Base-by-base conservation (phyloP, 2,329 filamentous ascomycete species). In the Microsporum ferrugineum region DNA sequence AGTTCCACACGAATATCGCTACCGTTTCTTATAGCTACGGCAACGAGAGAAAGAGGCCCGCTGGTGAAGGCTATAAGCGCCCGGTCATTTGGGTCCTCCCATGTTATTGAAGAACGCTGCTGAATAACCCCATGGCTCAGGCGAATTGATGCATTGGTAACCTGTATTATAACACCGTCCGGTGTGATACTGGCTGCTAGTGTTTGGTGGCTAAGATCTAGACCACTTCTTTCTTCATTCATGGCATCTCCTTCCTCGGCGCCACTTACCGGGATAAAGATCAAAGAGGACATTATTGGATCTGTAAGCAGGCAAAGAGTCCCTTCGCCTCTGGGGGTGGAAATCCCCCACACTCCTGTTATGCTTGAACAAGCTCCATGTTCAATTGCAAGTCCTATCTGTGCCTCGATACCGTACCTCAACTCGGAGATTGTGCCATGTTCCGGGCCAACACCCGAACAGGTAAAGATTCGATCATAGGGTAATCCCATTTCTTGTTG, bases 341-440 rank as follows among this genome's bases (percentile, higher is more conserved):
- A 66, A 62, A 80, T 68, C 38, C 72, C 70, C 77, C 77, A 80
- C 64, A 80, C 69, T 39, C 73, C 72, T 55, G 73, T 67, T 2
- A 78, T 71, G 45, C 72, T 72, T 10, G 69, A 69, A 4, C 76
- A 64, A 61, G 77, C 74, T 57, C 76, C 75, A 41, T 76, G 66
- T 12, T 72, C 68, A 59, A 75, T 72, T 1, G 72, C 69, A 56
- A 73, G 68, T 8, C 82, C 84, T 65, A 89, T 83, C 61, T 81
- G 83, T 17, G 87, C 88, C 67, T 88, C 83, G 33, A 89, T 74
- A 2, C 89, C 88, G 71, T 84, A 79, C 64, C 87, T 82, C 63
- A 89, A 78, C 68, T 92, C 87, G 2, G 83, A 82, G 29, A 92
- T 76, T 5, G 81, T 80, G 7, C 87, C 87, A 34, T 79, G 80